These are phyloP conservation scores for Cnidoscolus chayamansa DNA, from an alignment of 441 rosid genomes.

Conservation along the genomic window DNA sequence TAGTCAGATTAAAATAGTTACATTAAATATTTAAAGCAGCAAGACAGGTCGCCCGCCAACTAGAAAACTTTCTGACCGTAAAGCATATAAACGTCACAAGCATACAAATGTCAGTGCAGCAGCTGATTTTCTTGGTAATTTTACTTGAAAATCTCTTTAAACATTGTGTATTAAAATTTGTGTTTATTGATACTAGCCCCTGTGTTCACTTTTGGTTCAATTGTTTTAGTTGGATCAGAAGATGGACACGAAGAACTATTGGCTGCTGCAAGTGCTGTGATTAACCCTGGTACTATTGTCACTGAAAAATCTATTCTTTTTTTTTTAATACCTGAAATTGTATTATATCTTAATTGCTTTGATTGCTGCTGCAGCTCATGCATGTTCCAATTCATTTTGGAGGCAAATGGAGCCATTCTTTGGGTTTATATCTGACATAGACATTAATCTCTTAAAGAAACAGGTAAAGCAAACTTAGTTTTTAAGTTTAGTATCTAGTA, in stretches of 20 bases:
- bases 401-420: conserved; percentile 79
- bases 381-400: conserved; percentile 66
- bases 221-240: conserved; percentile 67
- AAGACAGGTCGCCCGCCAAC: conserved; percentile 86
- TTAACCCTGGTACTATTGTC: conserved; percentile 51
- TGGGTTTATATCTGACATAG: conserved; percentile 67
- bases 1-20: conserved; percentile 26
- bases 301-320: conserved; percentile 13
- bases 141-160: conserved; percentile 23
- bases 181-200: conserved; percentile 11
- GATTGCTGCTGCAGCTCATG: conserved; percentile 51
- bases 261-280: conserved; percentile 84
- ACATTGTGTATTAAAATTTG: conserved; percentile 14
- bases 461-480: conserved; percentile 46
- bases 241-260: conserved; percentile 89
- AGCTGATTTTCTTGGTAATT: conserved; percentile 86
- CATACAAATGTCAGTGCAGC: conserved; percentile 53
- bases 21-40: conserved; percentile 48
- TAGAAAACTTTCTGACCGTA: conserved; percentile 95
- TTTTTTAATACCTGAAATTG: conserved; percentile 16
- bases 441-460: conserved; percentile 59
- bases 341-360: conserved; percentile 31
- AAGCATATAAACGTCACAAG: conserved; percentile 81
- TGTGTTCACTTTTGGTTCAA: conserved; percentile 28
- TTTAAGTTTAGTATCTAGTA: conserved; percentile 4